A percentile compares a stretch with the other conserved stretches of the same genome.
phyloP scores from a whole-genome alignment of 352 stramenopile species.

The Chrysophaeum taylorii region DNA sequence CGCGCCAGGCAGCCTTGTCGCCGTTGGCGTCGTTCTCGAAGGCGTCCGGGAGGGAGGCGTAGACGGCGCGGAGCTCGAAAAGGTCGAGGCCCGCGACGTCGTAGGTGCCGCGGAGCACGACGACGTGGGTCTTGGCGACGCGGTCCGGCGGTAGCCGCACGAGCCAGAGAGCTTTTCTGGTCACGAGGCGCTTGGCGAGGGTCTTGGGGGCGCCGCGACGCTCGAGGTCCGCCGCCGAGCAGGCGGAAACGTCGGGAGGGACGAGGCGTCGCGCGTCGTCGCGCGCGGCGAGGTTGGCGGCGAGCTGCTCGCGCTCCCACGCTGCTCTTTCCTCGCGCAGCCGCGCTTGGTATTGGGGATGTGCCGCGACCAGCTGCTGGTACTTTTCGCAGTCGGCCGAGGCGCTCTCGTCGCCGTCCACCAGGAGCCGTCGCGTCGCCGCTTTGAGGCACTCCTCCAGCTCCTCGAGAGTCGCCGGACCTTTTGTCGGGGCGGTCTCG shows the following conservation, averaged over 20 bases:
- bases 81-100: slow-evolving; percentile 33
- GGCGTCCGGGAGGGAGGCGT: slow-evolving; percentile 25
- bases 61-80: slow-evolving; percentile 32
- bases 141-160: slow-evolving; percentile 18
- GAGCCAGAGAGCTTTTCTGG: slow-evolving; percentile 31
- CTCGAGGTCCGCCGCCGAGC: not conserved
- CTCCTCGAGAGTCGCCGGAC: not conserved
- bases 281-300: not conserved
- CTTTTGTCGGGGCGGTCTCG: no score
- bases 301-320: not conserved
- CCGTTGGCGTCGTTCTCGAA: slow-evolving; percentile 39
- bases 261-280: not conserved
- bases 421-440: not conserved
- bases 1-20: slow-evolving; percentile 28
- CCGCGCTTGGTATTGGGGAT: not conserved
- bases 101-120: slow-evolving; percentile 33
- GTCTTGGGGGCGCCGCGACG: not conserved
- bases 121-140: slow-evolving; percentile 37
- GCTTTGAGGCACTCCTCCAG: not conserved
- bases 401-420: not conserved
- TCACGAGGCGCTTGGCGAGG: slow-evolving; percentile 3
- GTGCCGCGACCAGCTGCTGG: not conserved
- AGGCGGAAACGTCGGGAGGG: not conserved
- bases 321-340: not conserved
- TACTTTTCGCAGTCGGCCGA: not conserved